A percentile compares a stretch with the other conserved stretches of the same genome.
phyloP scores from a whole-genome alignment of 768 basidiomycete genomes.

The Chiua virens region DNA sequence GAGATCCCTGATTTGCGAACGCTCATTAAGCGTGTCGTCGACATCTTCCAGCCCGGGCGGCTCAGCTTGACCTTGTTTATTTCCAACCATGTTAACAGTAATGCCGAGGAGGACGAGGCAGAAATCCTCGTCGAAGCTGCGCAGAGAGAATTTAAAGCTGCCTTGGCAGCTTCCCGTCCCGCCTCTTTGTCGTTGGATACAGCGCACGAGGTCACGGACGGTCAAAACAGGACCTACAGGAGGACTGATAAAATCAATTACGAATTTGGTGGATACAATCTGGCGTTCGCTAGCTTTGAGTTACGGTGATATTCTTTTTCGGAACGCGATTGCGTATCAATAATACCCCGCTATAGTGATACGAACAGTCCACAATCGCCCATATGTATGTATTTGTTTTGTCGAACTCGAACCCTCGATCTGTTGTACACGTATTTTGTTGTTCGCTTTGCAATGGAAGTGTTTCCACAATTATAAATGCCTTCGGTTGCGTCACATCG shows the following conservation, averaged over 20 bases:
- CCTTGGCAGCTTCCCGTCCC: slow-evolving; percentile 43
- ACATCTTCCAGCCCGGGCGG: slow-evolving; percentile 88
- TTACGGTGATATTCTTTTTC: slow-evolving; percentile 32
- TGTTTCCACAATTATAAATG: background rate
- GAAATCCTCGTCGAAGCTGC: slow-evolving; percentile 66
- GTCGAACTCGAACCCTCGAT: slow-evolving; percentile 5
- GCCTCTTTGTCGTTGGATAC: slow-evolving; percentile 21
- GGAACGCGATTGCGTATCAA: slow-evolving; percentile 11
- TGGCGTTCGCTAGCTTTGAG: slow-evolving; percentile 89
- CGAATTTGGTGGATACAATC: slow-evolving; percentile 90
- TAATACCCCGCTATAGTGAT: slow-evolving; percentile 24
- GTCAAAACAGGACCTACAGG: slow-evolving; percentile 50
- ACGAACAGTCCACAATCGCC: slow-evolving; percentile 12
- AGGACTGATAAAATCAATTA: slow-evolving; percentile 98
- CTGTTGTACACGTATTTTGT: slow-evolving; percentile 16
- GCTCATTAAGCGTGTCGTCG: slow-evolving; percentile 84
- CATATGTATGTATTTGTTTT: slow-evolving; percentile 18
- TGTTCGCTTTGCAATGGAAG: slow-evolving; percentile 17
- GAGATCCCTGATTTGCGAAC: slow-evolving; percentile 73
- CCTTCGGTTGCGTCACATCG: slow-evolving; percentile 1
- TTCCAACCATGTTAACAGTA: slow-evolving; percentile 56
- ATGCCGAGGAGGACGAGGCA: slow-evolving; percentile 43
- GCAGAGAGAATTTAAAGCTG: slow-evolving; percentile 70
- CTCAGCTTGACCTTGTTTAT: slow-evolving; percentile 91
- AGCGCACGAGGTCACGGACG: slow-evolving; percentile 14